Percentiles rank a stretch among this genome's conserved stretches.
phyloP scores from a whole-genome alignment of 2,329 filamentous ascomycete species.

The Apiospora pterosperma region DNA sequence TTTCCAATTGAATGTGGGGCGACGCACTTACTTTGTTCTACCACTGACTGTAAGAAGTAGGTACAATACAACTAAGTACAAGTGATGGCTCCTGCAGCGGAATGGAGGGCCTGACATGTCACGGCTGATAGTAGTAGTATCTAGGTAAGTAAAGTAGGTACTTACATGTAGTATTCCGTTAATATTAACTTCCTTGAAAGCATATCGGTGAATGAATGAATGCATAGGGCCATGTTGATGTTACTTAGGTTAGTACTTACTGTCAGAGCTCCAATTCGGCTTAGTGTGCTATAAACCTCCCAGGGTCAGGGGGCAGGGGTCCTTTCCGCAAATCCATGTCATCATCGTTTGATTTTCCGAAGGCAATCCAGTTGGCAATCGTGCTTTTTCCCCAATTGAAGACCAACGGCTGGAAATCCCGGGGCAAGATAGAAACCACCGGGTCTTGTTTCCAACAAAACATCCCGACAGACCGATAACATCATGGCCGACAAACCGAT shows the following conservation, averaged over 20 bases:
- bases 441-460: neutral
- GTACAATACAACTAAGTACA: too few relatives aligned
- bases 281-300: neutral
- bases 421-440: neutral
- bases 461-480: neutral
- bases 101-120: too few relatives aligned
- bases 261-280: neutral
- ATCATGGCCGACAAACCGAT: slow-evolving; percentile 37
- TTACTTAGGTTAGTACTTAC: neutral
- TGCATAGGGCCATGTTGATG: slow-evolving; percentile 10
- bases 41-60: too few relatives aligned
- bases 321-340: slow-evolving; percentile 12
- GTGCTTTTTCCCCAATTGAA: neutral
- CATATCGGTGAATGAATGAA: slow-evolving; percentile 15
- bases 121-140: too few relatives aligned
- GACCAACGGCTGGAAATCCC: neutral
- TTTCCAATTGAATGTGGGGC: neutral
- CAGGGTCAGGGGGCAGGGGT: neutral
- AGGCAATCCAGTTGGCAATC: neutral
- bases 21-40: too few relatives aligned
- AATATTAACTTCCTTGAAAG: too few relatives aligned
- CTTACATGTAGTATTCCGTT: too few relatives aligned
- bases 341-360: slow-evolving; percentile 12
- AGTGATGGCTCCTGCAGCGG: too few relatives aligned
- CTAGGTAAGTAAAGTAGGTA: too few relatives aligned